Percentiles rank a stretch among this genome's conserved stretches.
Evolutionary conservation across 2,329 filamentous ascomycete genomes (phyloP).

Genomic region (Stromatinia cepivora): DNA sequence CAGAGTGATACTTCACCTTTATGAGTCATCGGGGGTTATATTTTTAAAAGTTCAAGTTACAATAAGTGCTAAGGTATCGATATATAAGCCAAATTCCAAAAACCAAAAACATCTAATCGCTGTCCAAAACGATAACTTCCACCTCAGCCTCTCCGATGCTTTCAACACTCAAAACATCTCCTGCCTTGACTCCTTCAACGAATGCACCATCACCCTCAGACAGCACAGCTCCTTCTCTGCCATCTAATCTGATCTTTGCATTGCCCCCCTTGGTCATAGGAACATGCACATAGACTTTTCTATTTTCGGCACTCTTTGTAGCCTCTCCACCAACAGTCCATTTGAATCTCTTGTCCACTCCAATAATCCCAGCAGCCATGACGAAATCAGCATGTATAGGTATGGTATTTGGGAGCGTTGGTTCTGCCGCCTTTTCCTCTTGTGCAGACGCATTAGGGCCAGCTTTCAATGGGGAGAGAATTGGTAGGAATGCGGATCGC

Average conservation of each 20-base stretch:
- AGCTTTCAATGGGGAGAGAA: constrained; percentile 72
- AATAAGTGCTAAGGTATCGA: background rate
- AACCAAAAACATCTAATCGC: constrained; percentile 20
- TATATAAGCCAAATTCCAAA: background rate
- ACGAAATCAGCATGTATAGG: constrained; percentile 82
- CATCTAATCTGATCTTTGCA: constrained; percentile 68
- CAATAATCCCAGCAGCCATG: constrained; percentile 77
- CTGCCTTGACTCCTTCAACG: constrained; percentile 62
- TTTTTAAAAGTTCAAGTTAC: background rate
- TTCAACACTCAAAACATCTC: constrained; percentile 64
- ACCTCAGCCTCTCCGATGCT: constrained; percentile 59
- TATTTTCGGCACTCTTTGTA: constrained; percentile 52
- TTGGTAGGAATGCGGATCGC: constrained; percentile 67
- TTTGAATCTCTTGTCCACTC: constrained; percentile 62
- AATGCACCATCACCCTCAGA: constrained; percentile 81
- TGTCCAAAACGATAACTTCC: constrained; percentile 32
- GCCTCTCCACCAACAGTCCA: constrained; percentile 67
- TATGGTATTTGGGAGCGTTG: constrained; percentile 65
- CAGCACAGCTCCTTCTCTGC: constrained; percentile 64
- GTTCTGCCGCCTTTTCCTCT: constrained; percentile 64
- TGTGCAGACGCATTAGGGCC: constrained; percentile 61
- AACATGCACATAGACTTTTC: constrained; percentile 79
- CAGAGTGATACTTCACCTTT: constrained; percentile 3
- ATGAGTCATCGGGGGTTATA: rapidly evolving
- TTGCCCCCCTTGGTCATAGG: constrained; percentile 77